phyloP scores from a whole-genome alignment of 192 early-diverging fungal genomes.

The Coemansia sp. region DNA sequence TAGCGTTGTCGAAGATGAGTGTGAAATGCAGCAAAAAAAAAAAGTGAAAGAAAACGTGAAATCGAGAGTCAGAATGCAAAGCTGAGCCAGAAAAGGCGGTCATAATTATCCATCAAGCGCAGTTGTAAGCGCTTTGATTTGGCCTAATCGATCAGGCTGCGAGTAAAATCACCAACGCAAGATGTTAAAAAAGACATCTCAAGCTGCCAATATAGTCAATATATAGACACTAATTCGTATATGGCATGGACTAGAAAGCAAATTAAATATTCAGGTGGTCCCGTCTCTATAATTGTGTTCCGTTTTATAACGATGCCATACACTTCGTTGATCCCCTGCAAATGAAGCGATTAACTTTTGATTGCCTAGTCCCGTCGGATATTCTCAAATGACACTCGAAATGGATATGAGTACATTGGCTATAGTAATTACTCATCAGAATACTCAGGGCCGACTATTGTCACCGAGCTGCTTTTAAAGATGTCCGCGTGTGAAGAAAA shows the following conservation, averaged over 20 bases:
- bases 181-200: not conserved
- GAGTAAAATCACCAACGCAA: not conserved
- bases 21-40: not conserved
- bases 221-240: not conserved
- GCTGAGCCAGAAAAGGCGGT: no score
- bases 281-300: no score
- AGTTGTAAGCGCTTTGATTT: not conserved
- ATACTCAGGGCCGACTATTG: not conserved
- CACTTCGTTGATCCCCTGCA: no score
- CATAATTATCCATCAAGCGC: not conserved
- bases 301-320: no score
- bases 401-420: no score
- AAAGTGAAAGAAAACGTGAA: not conserved
- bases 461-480: not conserved
- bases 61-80: not conserved
- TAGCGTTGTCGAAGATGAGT: not conserved
- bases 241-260: not conserved
- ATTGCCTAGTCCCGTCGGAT: no score
- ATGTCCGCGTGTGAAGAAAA: slow-evolving; percentile 1
- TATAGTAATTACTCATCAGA: not conserved
- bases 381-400: no score
- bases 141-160: not conserved
- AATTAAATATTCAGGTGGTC: not conserved
- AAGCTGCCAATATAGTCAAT: not conserved
- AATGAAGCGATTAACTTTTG: no score